Evolutionary conservation across 306 rosid genomes (phyloP).

Genomic region (cucumber (Cucumis sativus)): Cucumber_9930_V3 NC_026655.2:5083501-5084000

Average conservation of each 20-base stretch:
- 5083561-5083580: constrained; percentile 5
- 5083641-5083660: not conserved
- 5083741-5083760: constrained; percentile 3
- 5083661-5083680: not conserved
- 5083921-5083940: constrained; percentile 1
- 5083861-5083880: constrained; percentile 8
- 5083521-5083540: not conserved
- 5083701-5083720: not conserved
- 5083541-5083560: constrained; percentile 2
- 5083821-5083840: not conserved
- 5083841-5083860: not conserved
- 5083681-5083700: not conserved
- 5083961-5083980: not conserved
- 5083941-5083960: constrained; percentile 1
- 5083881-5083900: constrained; percentile 8
- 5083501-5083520: constrained; percentile 9
- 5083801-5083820: constrained; percentile 5
- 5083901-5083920: constrained; percentile 6
- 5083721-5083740: constrained; percentile 1
- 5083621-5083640: not conserved
- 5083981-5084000: constrained; percentile 1
- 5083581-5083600: constrained; percentile 1
- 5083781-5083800: constrained; percentile 3
- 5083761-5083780: constrained; percentile 1
- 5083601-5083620: not conserved